A percentile compares a stretch with the other conserved stretches of the same genome.
Evolutionary conservation across 768 basidiomycete species (phyloP).

Genomic region (Daedaleopsis nitida): DNA sequence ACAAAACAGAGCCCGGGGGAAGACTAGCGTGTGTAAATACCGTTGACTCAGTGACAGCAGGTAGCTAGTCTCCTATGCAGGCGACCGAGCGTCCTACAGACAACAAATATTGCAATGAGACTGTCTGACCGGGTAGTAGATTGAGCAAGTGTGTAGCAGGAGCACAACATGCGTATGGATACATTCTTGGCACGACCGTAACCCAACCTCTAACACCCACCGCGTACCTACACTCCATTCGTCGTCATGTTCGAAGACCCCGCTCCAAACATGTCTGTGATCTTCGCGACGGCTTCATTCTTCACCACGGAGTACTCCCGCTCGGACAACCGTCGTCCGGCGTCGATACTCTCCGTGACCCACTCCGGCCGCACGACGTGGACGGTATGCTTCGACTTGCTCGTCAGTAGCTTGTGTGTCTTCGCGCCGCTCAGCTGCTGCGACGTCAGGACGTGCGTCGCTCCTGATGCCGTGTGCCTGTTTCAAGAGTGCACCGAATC

Average conservation of each 20-base stretch:
- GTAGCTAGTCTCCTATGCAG: too few species aligned
- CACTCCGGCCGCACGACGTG: slow-evolving; percentile 78
- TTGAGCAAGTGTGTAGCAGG: too few species aligned
- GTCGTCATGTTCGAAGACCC: slow-evolving; percentile 6
- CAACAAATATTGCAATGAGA: too few species aligned
- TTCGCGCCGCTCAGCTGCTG: slow-evolving; percentile 71
- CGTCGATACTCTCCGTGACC: slow-evolving; percentile 67
- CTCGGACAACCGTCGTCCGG: slow-evolving; percentile 64
- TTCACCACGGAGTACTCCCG: slow-evolving; percentile 54
- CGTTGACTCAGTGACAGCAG: too few species aligned
- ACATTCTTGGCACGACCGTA: not conserved
- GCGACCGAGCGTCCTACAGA: too few species aligned
- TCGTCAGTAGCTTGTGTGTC: slow-evolving; percentile 61
- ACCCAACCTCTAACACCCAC: not conserved
- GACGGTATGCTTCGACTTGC: slow-evolving; percentile 47
- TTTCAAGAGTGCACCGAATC: not conserved
- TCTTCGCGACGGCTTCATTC: slow-evolving; percentile 37
- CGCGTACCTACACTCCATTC: not conserved
- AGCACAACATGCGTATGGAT: not conserved
- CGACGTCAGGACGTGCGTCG: slow-evolving; percentile 81
- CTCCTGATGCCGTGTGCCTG: slow-evolving; percentile 58
- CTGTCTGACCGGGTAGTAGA: too few species aligned
- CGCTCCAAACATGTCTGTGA: slow-evolving; percentile 40
- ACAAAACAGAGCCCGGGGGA: too few species aligned
- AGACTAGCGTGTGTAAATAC: too few species aligned